phyloP scores from a whole-genome alignment of 352 stramenopile genomes.

The Phytophthora hibernalis region DNA sequence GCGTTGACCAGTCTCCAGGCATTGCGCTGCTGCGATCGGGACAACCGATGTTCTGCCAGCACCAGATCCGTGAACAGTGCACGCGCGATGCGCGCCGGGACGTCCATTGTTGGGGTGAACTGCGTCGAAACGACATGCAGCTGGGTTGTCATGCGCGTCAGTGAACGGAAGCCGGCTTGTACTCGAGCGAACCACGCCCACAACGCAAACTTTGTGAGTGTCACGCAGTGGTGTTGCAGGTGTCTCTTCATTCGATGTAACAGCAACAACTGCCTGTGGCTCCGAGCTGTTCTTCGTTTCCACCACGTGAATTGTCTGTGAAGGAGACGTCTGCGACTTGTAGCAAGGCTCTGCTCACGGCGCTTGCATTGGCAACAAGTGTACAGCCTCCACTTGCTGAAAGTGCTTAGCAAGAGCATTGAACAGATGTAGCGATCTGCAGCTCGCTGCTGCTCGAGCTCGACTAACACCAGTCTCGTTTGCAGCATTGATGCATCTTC shows the following conservation, averaged over 20 bases:
- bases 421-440: background rate
- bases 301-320: slow-evolving; percentile 17
- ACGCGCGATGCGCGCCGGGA: slow-evolving; percentile 14
- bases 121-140: slow-evolving; percentile 24
- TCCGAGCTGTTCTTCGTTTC: slow-evolving; percentile 5
- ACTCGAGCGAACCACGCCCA: slow-evolving; percentile 57
- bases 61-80: slow-evolving; percentile 26
- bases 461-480: slow-evolving; percentile 14
- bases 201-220: slow-evolving; percentile 39
- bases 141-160: slow-evolving; percentile 33
- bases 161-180: slow-evolving; percentile 31
- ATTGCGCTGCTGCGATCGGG: slow-evolving; percentile 20
- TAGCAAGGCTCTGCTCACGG: slow-evolving; percentile 9
- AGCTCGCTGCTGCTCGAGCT: slow-evolving; percentile 13
- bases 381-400: slow-evolving; percentile 31
- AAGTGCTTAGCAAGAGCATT: slow-evolving; percentile 18
- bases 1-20: slow-evolving; percentile 29
- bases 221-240: slow-evolving; percentile 34
- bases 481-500: slow-evolving; percentile 11
- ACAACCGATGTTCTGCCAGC: slow-evolving; percentile 12
- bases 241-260: slow-evolving; percentile 23
- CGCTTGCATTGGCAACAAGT: background rate
- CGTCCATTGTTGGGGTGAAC: slow-evolving; percentile 17
- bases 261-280: slow-evolving; percentile 13
- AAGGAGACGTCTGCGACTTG: slow-evolving; percentile 6